These are phyloP conservation scores for Sugiyamaella smithiae DNA, from an alignment of 805 yeast genomes.

Conservation along the genomic window DNA sequence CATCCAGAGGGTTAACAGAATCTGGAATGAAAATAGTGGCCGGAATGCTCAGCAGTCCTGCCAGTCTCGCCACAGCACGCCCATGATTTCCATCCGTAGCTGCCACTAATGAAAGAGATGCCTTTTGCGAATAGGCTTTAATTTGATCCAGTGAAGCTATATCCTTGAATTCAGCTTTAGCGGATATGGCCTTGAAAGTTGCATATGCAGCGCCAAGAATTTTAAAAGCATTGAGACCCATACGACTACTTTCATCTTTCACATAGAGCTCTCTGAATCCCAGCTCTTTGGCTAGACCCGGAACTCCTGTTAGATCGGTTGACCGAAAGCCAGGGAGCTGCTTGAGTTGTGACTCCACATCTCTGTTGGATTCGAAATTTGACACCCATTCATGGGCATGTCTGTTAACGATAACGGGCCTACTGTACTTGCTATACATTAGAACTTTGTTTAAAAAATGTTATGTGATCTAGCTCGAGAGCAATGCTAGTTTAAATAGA, in stretches of 20 bases:
- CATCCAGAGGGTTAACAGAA: neutral
- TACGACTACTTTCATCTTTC: neutral
- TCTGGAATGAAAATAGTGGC: neutral
- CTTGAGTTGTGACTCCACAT: neutral
- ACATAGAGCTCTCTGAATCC: neutral
- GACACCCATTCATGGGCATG: neutral
- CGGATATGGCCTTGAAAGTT: neutral
- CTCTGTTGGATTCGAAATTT: neutral
- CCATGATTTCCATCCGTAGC: constrained; percentile 6
- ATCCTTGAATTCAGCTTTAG: neutral
- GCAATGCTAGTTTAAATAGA: too few relatives aligned
- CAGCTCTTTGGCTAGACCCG: neutral
- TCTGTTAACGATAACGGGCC: neutral
- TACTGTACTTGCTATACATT: neutral
- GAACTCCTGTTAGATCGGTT: neutral
- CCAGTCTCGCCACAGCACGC: neutral
- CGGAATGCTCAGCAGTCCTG: neutral
- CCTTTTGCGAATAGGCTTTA: neutral
- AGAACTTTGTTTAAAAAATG: too few relatives aligned
- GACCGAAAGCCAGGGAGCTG: neutral
- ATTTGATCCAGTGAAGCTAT: neutral
- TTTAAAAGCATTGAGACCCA: neutral
- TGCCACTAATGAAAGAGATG: neutral
- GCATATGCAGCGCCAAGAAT: neutral
- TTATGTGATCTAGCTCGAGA: too few relatives aligned